Percentiles rank a stretch among this genome's conserved stretches.
Conservation (phyloP, 23 red algal species). For the Gracilariopsis chorda region DNA sequence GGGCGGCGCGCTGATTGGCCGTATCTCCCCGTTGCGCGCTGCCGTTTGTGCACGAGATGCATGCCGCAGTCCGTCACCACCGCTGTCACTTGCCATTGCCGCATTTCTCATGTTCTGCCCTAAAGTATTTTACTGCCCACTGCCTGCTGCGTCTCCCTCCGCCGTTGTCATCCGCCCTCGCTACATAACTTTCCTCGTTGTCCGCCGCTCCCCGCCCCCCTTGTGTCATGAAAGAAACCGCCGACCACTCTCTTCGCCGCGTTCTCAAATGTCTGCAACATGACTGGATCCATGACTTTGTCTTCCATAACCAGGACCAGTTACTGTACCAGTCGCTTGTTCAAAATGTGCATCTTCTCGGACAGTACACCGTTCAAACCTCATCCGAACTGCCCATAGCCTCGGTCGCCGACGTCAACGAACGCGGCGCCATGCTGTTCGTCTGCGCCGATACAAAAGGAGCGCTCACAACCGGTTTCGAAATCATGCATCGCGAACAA, state of each 20-base stretch:
- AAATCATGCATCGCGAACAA: not conserved
- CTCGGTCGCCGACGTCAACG: not conserved
- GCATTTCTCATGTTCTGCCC: too few relatives aligned
- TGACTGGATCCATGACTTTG: conserved; percentile 28
- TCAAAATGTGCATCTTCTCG: not conserved
- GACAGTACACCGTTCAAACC: not conserved
- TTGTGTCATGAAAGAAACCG: not conserved
- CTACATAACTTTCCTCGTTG: too few relatives aligned
- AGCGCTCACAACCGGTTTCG: not conserved
- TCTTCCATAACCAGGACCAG: not conserved
- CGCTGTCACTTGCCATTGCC: too few relatives aligned
- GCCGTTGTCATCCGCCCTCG: too few relatives aligned
- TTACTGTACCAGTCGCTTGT: not conserved
- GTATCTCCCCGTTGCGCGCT: not conserved
- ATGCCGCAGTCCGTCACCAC: too few relatives aligned
- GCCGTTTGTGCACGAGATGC: too few relatives aligned
- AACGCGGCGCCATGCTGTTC: not conserved
- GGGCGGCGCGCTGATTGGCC: not conserved
- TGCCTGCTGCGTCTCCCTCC: too few relatives aligned
- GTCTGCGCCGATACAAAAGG: not conserved
- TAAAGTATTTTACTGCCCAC: too few relatives aligned
- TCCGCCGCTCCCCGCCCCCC: not conserved
- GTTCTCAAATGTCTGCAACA: not conserved
- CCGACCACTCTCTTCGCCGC: not conserved
- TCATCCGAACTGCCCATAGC: not conserved